Base-by-base conservation (phyloP, 2,329 filamentous ascomycete genomes). In the Colletotrichum sp. region DNA sequence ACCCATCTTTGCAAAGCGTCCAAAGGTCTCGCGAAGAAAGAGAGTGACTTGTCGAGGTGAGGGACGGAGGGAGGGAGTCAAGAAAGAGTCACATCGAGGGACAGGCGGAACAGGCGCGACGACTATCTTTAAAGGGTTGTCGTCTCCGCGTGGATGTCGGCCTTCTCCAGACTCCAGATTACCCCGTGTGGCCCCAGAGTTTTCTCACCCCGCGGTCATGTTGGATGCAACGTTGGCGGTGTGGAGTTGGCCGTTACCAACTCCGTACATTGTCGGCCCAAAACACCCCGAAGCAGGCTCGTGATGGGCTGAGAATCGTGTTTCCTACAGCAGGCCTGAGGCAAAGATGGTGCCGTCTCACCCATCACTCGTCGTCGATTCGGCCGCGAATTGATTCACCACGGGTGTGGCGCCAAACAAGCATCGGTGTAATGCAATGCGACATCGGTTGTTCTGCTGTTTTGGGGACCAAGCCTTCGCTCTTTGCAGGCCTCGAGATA, bases 401-500 rank as follows among this genome's bases (percentile, higher is more conserved):
- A 39, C 30, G 30, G 24, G 49, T 39, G 49, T 57, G 36, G 65
- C 49, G 65, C 49, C 26, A 24, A 57, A 68, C 65, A 68, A 70
- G 57, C 57, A 63, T 70, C 68, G 68, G 68, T 44, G n/a, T n/a
- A 70, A 70, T 70, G 68, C 68, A 52, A 49, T 70, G 68, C 68
- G 68, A 70, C 36, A 32, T 18, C 57, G 68, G 68, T n/a, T 26
- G 26, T 70, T 63, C 32, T 39, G 34, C 68, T 70, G 36, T 24
- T 70, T 70, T 70, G 15, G 36, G 68, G 10, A 49, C 12, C 21
- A 55, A 12, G 34, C 6, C 24, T 28, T 28, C 68, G 24, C 5
- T 59, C 34, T 32, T 32, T 62, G 18, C 36, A 26, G 26, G 57
- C 59, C n/a, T 34, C 18, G 24, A 70, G 68, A 70, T 36, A 28